phyloP scores from a whole-genome alignment of 208 protist species.

The Acanthamoeba triangularis region DNA sequence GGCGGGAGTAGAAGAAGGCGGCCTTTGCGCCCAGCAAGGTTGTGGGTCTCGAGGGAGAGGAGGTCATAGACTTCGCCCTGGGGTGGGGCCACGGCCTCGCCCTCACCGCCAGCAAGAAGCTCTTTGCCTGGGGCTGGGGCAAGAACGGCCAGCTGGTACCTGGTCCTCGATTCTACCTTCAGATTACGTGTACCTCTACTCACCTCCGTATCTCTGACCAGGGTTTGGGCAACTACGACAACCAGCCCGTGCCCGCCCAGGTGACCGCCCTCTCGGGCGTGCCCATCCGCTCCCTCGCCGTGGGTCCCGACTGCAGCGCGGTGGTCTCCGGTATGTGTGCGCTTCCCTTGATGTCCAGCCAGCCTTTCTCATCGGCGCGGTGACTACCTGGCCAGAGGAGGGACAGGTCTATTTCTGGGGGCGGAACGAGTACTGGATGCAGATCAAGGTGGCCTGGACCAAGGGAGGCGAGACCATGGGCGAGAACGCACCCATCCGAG shows the following conservation, averaged over 20 bases:
- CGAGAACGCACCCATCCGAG: not conserved
- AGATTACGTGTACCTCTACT: not conserved
- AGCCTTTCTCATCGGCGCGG: not conserved
- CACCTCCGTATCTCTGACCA: not conserved
- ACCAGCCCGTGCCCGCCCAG: not conserved
- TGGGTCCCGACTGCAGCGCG: conserved; percentile 36
- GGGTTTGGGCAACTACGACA: conserved; percentile 58
- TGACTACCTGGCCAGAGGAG: not conserved
- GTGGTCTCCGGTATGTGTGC: conserved; percentile 19
- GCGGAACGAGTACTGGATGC: conserved; percentile 59
- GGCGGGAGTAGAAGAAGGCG: not conserved
- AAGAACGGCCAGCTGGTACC: conserved; percentile 21
- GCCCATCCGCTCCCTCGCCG: not conserved
- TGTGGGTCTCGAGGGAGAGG: conserved; percentile 6
- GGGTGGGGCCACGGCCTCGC: conserved; percentile 64
- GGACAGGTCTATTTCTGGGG: conserved; percentile 61
- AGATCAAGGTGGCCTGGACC: not conserved
- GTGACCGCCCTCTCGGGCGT: not conserved
- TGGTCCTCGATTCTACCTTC: not conserved
- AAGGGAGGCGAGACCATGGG: conserved; percentile 48
- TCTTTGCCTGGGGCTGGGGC: conserved; percentile 50
- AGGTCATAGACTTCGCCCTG: not conserved
- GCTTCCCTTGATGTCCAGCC: not conserved
- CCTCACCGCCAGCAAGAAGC: not conserved
- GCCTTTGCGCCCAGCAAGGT: not conserved